Evolutionary conservation across 2,329 filamentous ascomycete species (phyloP), one percentile per base, ranked within the genome.

Genomic region (Fusarium lateritium): DNA sequence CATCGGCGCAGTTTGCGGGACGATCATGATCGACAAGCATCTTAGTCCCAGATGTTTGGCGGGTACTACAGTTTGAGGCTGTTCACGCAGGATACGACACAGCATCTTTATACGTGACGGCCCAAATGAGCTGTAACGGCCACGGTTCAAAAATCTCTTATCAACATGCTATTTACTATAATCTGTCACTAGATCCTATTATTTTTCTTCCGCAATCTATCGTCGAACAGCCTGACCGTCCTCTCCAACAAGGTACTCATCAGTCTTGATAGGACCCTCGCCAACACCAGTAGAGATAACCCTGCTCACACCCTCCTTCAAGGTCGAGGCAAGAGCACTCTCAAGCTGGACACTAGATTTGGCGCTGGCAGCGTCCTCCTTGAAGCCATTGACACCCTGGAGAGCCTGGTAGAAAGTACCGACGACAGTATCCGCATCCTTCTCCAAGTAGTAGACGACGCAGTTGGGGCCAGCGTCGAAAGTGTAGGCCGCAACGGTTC

Each of bases 391-490:
- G n/a, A 91, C 85, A 28, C 83, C 79, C 2, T 81, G 83, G 24
- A 95, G 78, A 19, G 92, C 84, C 39, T 83, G 82, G 82, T 93
- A 92, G 81, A 99, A 92, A 1, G 90, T 88, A 10, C 94, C 94
- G 0, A 94, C 88, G 5, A 98, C 91, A 5, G 86, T 80, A 42
- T 86, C 85, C 67, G 90, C 86, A 72, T 97, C 88, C 83, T 94
- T 86, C 77, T 94, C 92, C 40, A 94, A 87, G 77, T 97, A 98
- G 85, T 99, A 99, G 51, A 99, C 89, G 51, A 99, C 97, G 40
- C 94, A 94, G 81, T 99, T 99, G 56, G 96, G 96, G 53, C 96
- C 96, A 0, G 96, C 96, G 77, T 99, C 96, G 76, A 98, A 99
- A 0, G 96, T 99, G 80, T 99, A 99, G 5, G 96, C 96, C 5